A percentile compares a stretch with the other conserved stretches of the same genome.
Evolutionary conservation across 129 eudicot species (phyloP).

Genomic region (Arctium lappa): DNA sequence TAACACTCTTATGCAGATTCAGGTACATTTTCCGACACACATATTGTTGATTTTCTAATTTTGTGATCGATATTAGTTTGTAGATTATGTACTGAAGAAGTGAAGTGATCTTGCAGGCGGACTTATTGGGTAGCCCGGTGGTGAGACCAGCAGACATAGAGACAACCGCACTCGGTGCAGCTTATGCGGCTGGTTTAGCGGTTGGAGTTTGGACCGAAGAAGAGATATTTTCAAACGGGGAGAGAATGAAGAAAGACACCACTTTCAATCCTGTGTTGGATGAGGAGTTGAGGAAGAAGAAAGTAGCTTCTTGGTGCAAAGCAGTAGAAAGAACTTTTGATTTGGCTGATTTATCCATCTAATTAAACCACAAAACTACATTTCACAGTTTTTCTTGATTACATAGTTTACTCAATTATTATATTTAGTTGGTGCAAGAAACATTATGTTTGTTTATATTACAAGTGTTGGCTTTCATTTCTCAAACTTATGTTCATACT

Average conservation of each 20-base stretch:
- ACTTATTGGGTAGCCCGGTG: conserved; percentile 76
- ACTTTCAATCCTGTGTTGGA: conserved; percentile 49
- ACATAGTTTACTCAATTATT: background rate
- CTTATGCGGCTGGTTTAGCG: conserved; percentile 95
- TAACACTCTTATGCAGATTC: conserved; percentile 88
- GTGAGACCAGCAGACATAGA: conserved; percentile 91
- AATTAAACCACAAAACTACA: background rate
- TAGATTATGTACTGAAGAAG: background rate
- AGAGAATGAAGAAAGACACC: conserved; percentile 61
- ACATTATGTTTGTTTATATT: background rate
- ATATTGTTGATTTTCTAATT: background rate
- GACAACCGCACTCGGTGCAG: conserved; percentile 98
- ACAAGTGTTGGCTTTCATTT: background rate
- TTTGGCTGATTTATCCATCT: conserved; percentile 92
- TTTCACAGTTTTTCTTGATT: background rate
- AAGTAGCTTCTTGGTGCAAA: conserved; percentile 90
- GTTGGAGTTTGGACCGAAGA: conserved; percentile 89
- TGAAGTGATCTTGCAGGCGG: conserved; percentile 56
- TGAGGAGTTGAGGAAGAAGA: conserved; percentile 76
- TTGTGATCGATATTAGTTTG: background rate
- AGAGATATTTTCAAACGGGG: conserved; percentile 63
- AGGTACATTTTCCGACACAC: conserved; percentile 38
- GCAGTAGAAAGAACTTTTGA: conserved; percentile 88
- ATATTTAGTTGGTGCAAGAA: conserved; percentile 12
- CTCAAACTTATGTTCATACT: background rate